Base-by-base conservation (phyloP, 352 stramenopile genomes). In the Pythium phragmiticola region DNA sequence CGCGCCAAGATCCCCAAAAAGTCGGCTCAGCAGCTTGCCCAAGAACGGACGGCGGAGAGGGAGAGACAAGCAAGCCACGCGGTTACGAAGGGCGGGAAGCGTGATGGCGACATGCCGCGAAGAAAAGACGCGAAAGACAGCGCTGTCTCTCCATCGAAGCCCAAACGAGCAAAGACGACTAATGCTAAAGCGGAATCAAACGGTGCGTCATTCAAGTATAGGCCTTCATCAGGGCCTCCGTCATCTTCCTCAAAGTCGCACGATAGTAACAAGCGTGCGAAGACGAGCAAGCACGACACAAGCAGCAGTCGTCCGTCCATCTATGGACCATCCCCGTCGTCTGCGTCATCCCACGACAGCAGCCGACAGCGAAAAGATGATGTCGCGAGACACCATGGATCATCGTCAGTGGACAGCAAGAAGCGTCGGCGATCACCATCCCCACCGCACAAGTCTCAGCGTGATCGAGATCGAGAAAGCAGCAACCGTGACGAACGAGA, bases 1-100 rank as follows among this genome's bases (percentile, higher is more conserved):
- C 51, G 51, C 2, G 63, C 56, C 17, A 30, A 19, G 30, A 70
- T 70, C 36, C 63, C 63, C 1, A 70, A 70, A 43, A 68, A 68
- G 47, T 62, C 61, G 5, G 26, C 50, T 36, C 13, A n/a, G 2
- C 33, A 47, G 43, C 19, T 51, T 0, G 33, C 45, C 1, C 16
- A 57, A 12, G 60, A 67, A 48, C 37, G 49, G 11, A 45, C 26
- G 12, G 21, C 49, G 4, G 33, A 46, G 30, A 33, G 14, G 2
- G 21, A 21, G 8, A 21, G 48, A 8, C 30, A 34, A 4, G 48
- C 26, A 30, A 5, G 26, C 26, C 26, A n/a, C 30, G n/a, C 14
- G 4, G 7, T 39, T 30, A 30, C 39, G n/a, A 49, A 28, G 3
- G 19, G 26, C 9, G n/a, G 17, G 13, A 55, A 55, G 41, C 23